These are phyloP conservation scores for Colletotrichum ledebouriae DNA, from an alignment of 2,329 filamentous ascomycete genomes.

Conservation along the genomic window DNA sequence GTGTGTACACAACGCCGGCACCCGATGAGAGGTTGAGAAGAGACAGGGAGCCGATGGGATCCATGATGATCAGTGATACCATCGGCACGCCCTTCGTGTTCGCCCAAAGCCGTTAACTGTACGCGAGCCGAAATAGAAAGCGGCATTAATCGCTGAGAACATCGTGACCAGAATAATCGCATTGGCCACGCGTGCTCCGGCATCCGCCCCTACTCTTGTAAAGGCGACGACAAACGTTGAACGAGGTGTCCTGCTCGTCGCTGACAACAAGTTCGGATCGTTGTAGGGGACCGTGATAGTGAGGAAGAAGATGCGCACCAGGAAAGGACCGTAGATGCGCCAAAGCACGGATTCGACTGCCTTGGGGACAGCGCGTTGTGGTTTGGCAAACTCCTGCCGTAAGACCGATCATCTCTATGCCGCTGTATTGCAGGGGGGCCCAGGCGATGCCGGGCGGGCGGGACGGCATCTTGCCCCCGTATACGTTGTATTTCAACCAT, in stretches of 20 bases:
- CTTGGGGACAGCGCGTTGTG: conserved; percentile 53
- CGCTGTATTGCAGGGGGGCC: conserved; percentile 43
- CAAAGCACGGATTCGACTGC: too few relatives aligned
- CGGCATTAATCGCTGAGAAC: conserved; percentile 63
- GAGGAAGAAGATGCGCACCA: conserved; percentile 64
- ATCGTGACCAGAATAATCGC: conserved; percentile 67
- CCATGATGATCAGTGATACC: conserved; percentile 39
- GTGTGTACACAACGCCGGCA: conserved; percentile 9
- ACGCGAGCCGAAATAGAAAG: conserved; percentile 68
- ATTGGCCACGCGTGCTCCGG: conserved; percentile 68
- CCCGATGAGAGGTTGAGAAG: conserved; percentile 40
- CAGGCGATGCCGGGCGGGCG: too few relatives aligned
- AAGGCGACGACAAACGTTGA: conserved; percentile 65
- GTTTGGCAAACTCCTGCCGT: conserved; percentile 54
- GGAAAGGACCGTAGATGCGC: conserved; percentile 54
- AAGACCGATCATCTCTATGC: conserved; percentile 44
- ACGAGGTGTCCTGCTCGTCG: conserved; percentile 58
- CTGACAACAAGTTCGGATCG: conserved; percentile 62
- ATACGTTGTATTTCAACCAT: too few relatives aligned
- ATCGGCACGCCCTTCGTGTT: conserved; percentile 59
- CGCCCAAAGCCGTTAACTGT: conserved; percentile 65
- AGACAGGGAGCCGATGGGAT: conserved; percentile 41
- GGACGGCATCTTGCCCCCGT: too few relatives aligned
- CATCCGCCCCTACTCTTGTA: conserved; percentile 63
- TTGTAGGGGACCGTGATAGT: conserved; percentile 67